phyloP scores from a whole-genome alignment of 2,329 filamentous ascomycete species.

The Fusarium falciforme region DNA sequence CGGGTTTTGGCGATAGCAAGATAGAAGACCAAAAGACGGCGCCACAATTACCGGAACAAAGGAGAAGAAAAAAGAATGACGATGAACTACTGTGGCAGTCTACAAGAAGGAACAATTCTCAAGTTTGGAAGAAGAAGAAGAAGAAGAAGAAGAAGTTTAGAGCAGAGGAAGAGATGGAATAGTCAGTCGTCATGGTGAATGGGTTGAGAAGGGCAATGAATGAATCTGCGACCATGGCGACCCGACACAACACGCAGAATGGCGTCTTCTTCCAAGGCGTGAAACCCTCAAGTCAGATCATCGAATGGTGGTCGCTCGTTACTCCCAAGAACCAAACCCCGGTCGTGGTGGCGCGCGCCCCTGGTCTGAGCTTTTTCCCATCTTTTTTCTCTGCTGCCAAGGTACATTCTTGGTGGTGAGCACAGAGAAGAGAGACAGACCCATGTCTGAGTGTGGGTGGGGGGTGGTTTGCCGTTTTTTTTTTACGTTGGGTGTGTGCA shows the following conservation, averaged over 20 bases:
- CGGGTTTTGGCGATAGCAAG: neutral
- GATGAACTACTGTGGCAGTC: neutral
- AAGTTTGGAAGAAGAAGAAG: neutral
- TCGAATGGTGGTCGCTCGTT: slow-evolving; percentile 23
- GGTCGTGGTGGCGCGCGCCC: neutral
- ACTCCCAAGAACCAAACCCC: neutral
- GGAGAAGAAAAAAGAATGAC: neutral
- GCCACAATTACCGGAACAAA: neutral
- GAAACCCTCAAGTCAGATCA: slow-evolving; percentile 34
- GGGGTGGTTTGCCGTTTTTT: neutral
- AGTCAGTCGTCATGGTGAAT: slow-evolving; percentile 32
- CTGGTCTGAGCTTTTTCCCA: neutral
- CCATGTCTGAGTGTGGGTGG: slow-evolving; percentile 1
- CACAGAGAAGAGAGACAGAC: neutral
- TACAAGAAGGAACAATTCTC: neutral
- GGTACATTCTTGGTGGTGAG: slow-evolving; percentile 20
- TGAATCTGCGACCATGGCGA: slow-evolving; percentile 13
- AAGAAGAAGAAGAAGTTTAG: neutral
- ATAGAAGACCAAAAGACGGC: neutral
- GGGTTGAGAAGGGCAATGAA: slow-evolving; percentile 19
- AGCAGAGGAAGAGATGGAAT: neutral
- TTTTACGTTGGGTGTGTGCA: neutral
- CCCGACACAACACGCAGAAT: slow-evolving; percentile 1
- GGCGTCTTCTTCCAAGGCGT: slow-evolving; percentile 17
- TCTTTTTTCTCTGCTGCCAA: neutral